A percentile compares a stretch with the other conserved stretches of the same genome.
Evolutionary conservation across 1,284 basidiomycete genomes (phyloP).

Genomic region (Mycena sp.): DNA sequence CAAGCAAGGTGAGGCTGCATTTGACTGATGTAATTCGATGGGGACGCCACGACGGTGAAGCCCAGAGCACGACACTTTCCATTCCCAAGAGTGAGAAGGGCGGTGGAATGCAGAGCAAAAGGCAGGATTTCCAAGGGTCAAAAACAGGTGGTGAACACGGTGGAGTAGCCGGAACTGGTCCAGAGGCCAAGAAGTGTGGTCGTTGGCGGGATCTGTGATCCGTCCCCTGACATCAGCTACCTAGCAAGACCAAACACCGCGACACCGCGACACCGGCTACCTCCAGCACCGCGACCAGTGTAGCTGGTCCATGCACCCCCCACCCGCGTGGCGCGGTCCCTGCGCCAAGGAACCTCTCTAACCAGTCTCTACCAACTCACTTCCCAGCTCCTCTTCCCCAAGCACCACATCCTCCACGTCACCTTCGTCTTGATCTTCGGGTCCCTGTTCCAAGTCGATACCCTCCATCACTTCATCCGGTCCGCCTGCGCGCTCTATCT

Average conservation of each 20-base stretch:
- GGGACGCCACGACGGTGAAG: too few relatives aligned
- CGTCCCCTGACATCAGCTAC: too few relatives aligned
- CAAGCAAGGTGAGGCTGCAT: too few relatives aligned
- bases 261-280: not conserved
- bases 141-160: too few relatives aligned
- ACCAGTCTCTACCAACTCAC: not conserved
- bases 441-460: not conserved
- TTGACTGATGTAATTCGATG: too few relatives aligned
- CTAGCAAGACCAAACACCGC: not conserved
- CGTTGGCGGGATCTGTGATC: too few relatives aligned
- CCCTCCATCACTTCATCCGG: conserved; percentile 5
- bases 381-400: not conserved
- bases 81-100: too few relatives aligned
- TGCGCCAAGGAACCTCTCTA: not conserved
- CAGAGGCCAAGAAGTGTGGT: too few relatives aligned
- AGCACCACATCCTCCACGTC: conserved; percentile 15
- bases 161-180: too few relatives aligned
- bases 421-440: not conserved
- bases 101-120: too few relatives aligned
- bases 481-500: not conserved
- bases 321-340: conserved; percentile 6
- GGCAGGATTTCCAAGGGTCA: too few relatives aligned
- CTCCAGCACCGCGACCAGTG: conserved; percentile 1
- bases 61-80: too few relatives aligned
- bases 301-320: conserved; percentile 15